Conservation (phyloP, 2,329 filamentous ascomycete species). For the Neopestalotiopsis sp. region DNA sequence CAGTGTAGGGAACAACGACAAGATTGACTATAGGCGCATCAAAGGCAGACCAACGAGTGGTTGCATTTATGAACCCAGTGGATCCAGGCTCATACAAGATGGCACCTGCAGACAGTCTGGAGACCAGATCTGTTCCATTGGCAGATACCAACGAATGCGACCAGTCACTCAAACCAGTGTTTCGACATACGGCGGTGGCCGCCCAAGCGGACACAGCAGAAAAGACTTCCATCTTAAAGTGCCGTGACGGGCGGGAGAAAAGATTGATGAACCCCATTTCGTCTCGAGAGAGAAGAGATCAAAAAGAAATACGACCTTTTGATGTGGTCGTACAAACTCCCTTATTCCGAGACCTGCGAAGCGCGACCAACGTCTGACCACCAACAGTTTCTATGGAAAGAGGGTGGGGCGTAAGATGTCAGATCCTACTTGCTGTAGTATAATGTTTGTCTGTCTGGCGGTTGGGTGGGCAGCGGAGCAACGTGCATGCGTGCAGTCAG, state of each 20-base stretch:
- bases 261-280: background rate
- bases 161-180: slow-evolving; percentile 2
- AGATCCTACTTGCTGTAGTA: background rate
- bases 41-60: slow-evolving; percentile 39
- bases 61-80: slow-evolving; percentile 32
- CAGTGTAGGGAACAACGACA: slow-evolving; percentile 40
- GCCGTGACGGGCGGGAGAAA: background rate
- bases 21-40: slow-evolving; percentile 39
- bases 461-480: background rate
- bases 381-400: background rate
- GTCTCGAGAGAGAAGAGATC: background rate
- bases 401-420: background rate
- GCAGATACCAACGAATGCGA: background rate
- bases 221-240: slow-evolving; percentile 24
- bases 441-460: background rate
- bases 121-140: slow-evolving; percentile 21
- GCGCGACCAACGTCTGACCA: background rate
- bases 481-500: background rate
- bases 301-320: background rate
- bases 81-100: slow-evolving; percentile 37
- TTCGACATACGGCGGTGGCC: slow-evolving; percentile 22
- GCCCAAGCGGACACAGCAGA: slow-evolving; percentile 35
- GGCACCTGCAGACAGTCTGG: slow-evolving; percentile 28
- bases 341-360: background rate
- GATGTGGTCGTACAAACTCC: background rate